Evolutionary conservation across 2,329 filamentous ascomycete species (phyloP).

Genomic region (Lecanicillium sp.): DNA sequence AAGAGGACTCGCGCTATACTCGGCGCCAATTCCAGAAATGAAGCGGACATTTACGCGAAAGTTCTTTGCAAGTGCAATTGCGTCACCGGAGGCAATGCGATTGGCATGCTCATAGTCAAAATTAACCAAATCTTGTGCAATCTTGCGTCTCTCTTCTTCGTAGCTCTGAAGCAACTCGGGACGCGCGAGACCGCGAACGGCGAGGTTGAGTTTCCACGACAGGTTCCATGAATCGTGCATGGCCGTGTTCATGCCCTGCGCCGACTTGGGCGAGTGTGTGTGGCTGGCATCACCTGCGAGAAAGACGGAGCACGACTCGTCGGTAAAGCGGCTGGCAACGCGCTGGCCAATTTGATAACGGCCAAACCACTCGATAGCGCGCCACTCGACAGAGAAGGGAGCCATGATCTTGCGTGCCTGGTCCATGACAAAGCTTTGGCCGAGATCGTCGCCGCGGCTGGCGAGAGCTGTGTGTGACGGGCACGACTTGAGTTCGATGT

Average conservation of each 20-base stretch:
- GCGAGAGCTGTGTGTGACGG: slow-evolving; percentile 29
- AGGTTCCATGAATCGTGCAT: slow-evolving; percentile 57
- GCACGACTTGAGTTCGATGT: slow-evolving; percentile 46
- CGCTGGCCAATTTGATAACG: slow-evolving; percentile 65
- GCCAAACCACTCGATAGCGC: slow-evolving; percentile 61
- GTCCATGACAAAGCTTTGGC: slow-evolving; percentile 63
- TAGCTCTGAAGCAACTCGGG: slow-evolving; percentile 50
- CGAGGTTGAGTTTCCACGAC: slow-evolving; percentile 42
- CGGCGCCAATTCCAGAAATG: slow-evolving; percentile 63
- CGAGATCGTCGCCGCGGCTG: slow-evolving; percentile 25
- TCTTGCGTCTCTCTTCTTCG: slow-evolving; percentile 53
- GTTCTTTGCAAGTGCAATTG: slow-evolving; percentile 55
- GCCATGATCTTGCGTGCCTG: slow-evolving; percentile 53
- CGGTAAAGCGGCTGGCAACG: slow-evolving; percentile 60
- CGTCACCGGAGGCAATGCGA: slow-evolving; percentile 53
- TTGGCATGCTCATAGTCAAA: slow-evolving; percentile 52
- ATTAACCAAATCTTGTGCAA: slow-evolving; percentile 49
- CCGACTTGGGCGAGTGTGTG: slow-evolving; percentile 64
- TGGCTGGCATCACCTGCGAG: slow-evolving; percentile 63
- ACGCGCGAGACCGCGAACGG: slow-evolving; percentile 47
- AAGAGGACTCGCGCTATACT: slow-evolving; percentile 43
- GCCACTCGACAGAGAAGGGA: slow-evolving; percentile 49
- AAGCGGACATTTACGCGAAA: slow-evolving; percentile 65
- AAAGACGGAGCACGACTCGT: slow-evolving; percentile 54
- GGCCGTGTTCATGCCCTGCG: slow-evolving; percentile 58